A percentile compares a stretch with the other conserved stretches of the same genome.
Conservation (phyloP, 305 asterid genomes). For the Fraxinus baroniana region DNA sequence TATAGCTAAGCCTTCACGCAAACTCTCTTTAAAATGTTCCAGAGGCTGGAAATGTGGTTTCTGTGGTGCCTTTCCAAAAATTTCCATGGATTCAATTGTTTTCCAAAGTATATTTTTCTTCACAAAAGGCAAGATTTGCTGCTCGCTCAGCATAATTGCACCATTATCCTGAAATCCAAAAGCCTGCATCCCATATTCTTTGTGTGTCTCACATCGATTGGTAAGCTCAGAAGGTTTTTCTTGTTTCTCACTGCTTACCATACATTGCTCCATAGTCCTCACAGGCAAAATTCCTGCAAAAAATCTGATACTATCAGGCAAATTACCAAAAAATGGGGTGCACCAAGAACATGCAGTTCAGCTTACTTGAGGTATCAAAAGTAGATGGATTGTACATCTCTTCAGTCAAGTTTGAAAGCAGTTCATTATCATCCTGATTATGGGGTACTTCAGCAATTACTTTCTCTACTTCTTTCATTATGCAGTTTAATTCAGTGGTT, state of each 20-base stretch:
- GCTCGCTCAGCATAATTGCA: constrained; percentile 17
- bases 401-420: constrained; percentile 68
- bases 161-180: background rate
- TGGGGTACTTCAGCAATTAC: constrained; percentile 31
- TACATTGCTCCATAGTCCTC: constrained; percentile 33
- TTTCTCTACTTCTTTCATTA: constrained; percentile 24
- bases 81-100: constrained; percentile 65
- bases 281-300: constrained; percentile 42
- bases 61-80: constrained; percentile 62
- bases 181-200: background rate
- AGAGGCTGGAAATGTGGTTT: constrained; percentile 77
- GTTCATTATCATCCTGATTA: constrained; percentile 56
- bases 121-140: constrained; percentile 56
- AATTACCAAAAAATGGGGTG: constrained; percentile 1
- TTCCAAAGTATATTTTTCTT: constrained; percentile 61
- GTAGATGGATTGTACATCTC: constrained; percentile 43
- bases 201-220: background rate
- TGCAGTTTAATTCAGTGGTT: constrained; percentile 26
- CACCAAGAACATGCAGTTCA: background rate
- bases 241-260: constrained; percentile 30
- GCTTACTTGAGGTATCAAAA: constrained; percentile 58
- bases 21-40: constrained; percentile 42
- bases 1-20: constrained; percentile 77
- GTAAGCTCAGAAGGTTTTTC: constrained; percentile 1
- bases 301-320: constrained; percentile 11